These are phyloP conservation scores for Brasenia schreberi DNA, from an alignment of 164 flowering plant genomes.

Conservation along the genomic window DNA sequence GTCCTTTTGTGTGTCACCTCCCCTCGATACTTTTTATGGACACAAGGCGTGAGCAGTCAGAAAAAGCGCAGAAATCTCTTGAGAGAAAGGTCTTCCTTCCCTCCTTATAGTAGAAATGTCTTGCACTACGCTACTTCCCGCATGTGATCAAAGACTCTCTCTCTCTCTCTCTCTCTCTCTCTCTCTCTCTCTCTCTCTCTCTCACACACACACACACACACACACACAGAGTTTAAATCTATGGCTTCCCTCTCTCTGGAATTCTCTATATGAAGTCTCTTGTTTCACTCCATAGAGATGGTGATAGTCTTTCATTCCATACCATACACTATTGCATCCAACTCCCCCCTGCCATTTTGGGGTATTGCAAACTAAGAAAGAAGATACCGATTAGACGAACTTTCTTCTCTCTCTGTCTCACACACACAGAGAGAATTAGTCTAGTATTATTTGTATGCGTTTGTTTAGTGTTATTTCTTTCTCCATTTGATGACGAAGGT, in stretches of 20 bases:
- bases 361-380: too few species aligned
- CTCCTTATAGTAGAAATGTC: background rate
- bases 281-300: background rate
- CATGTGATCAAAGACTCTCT: slow-evolving; percentile 40
- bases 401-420: too few species aligned
- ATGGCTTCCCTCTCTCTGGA: background rate
- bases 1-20: slow-evolving; percentile 6
- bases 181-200: slow-evolving; percentile 9
- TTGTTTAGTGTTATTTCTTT: too few species aligned
- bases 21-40: slow-evolving; percentile 1
- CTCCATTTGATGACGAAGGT: too few species aligned
- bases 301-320: background rate
- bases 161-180: slow-evolving; percentile 6
- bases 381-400: too few species aligned
- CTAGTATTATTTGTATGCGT: too few species aligned
- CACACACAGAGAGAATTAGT: too few species aligned
- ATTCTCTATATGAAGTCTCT: background rate
- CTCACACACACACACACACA: too few species aligned
- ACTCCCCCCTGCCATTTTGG: background rate
- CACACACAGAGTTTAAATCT: background rate
- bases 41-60: slow-evolving; percentile 29
- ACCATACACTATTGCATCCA: background rate
- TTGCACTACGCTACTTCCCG: slow-evolving; percentile 9
- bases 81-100: background rate
- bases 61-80: background rate